These are phyloP conservation scores for Morella rubra DNA, from an alignment of 306 rosid genomes.

Conservation along the genomic window DNA sequence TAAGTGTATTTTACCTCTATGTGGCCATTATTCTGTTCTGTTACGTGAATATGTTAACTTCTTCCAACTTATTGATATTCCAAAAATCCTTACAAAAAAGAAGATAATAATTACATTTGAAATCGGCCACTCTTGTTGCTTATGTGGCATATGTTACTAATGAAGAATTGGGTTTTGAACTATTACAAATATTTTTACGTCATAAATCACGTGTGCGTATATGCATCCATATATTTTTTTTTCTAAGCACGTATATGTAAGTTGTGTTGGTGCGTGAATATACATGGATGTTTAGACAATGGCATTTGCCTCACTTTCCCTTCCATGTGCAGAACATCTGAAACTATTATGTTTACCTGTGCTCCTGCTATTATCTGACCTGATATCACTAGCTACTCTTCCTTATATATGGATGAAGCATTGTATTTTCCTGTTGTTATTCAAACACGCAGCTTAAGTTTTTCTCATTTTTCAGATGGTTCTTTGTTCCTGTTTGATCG, in stretches of 20 bases:
- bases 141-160: neutral
- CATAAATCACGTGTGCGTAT: too few relatives aligned
- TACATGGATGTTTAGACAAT: neutral
- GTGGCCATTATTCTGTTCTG: neutral
- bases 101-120: neutral
- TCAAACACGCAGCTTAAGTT: constrained; percentile 9
- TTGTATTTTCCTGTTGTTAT: neutral
- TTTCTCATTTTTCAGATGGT: constrained; percentile 50
- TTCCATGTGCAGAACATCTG: neutral
- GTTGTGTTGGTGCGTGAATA: too few relatives aligned
- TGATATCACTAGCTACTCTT: neutral
- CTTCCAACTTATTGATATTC: neutral
- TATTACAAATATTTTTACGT: too few relatives aligned
- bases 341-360: neutral
- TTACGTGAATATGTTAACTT: neutral
- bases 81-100: neutral
- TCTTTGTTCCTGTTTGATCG: constrained; percentile 73
- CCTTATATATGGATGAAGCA: neutral
- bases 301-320: neutral
- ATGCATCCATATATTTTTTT: too few relatives aligned
- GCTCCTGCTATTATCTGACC: neutral
- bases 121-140: neutral
- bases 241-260: too few relatives aligned
- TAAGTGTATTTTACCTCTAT: neutral
- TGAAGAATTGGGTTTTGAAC: neutral